A percentile compares a stretch with the other conserved stretches of the same genome.
Conservation (phyloP, 2,329 filamentous ascomycete species). For the Torrubiellomyces zombiae region DNA sequence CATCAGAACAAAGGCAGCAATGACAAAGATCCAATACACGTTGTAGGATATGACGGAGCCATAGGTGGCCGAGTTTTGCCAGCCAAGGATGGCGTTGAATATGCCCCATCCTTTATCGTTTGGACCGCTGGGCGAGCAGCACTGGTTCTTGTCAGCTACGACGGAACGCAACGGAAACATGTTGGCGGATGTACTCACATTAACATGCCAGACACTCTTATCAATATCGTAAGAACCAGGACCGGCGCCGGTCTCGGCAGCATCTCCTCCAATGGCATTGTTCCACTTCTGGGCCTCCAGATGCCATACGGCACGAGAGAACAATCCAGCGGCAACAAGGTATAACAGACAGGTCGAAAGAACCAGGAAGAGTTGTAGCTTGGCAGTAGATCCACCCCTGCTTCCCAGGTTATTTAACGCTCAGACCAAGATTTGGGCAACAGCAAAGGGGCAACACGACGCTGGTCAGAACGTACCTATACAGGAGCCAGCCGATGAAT, state of each 20-base stretch:
- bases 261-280: conserved; percentile 41
- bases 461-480: conserved; percentile 40
- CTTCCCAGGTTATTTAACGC: too few species aligned
- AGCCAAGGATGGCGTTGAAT: conserved; percentile 73
- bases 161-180: background rate
- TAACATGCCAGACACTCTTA: conserved; percentile 68
- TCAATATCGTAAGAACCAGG: conserved; percentile 67
- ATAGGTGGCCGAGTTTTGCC: conserved; percentile 78
- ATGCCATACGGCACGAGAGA: conserved; percentile 61
- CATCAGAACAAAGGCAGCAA: conserved; percentile 49
- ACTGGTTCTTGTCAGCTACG: conserved; percentile 27
- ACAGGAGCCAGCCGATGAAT: conserved; percentile 56
- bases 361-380: conserved; percentile 59
- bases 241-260: conserved; percentile 33
- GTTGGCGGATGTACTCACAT: conserved; percentile 30
- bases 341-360: conserved; percentile 70
- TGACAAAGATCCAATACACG: conserved; percentile 67
- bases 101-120: conserved; percentile 72
- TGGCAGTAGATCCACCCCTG: conserved; percentile 25
- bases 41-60: conserved; percentile 80
- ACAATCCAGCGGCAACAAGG: conserved; percentile 66
- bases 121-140: conserved; percentile 57
- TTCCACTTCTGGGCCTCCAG: conserved; percentile 58
- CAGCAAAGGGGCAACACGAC: too few species aligned
- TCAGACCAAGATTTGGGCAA: too few species aligned